Conservation (phyloP, 1,139 yeast species). For the Cylindricascospora bacillispora region DNA sequence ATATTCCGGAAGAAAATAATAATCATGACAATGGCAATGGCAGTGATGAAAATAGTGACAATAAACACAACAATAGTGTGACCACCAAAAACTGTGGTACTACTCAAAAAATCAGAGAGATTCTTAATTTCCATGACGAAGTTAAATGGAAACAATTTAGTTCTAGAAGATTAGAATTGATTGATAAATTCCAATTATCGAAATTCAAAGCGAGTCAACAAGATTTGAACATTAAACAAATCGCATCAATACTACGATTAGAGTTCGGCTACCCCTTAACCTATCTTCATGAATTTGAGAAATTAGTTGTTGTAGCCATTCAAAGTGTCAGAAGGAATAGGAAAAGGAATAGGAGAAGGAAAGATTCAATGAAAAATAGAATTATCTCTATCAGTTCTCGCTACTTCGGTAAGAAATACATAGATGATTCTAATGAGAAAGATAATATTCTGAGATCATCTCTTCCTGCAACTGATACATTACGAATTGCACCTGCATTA, state of each 20-base stretch:
- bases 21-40: no score
- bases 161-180: constrained; percentile 74
- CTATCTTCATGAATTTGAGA: constrained; percentile 63
- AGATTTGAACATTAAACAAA: constrained; percentile 62
- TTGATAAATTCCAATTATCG: constrained; percentile 66
- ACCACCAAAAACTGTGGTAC: no score
- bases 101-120: constrained; percentile 64
- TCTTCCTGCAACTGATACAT: no score
- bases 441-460: no score
- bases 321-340: constrained; percentile 65
- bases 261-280: constrained; percentile 63
- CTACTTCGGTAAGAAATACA: no score
- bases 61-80: no score
- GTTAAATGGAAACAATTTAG: constrained; percentile 80
- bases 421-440: no score
- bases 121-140: constrained; percentile 68
- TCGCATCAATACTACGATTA: constrained; percentile 59
- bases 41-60: no score
- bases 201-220: constrained; percentile 85
- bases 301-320: constrained; percentile 82
- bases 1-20: no score
- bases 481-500: no score
- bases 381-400: no score
- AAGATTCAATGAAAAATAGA: no score
- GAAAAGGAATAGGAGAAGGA: constrained; percentile 35